phyloP scores from a whole-genome alignment of 768 basidiomycete genomes.

The Leccinum obscurum region DNA sequence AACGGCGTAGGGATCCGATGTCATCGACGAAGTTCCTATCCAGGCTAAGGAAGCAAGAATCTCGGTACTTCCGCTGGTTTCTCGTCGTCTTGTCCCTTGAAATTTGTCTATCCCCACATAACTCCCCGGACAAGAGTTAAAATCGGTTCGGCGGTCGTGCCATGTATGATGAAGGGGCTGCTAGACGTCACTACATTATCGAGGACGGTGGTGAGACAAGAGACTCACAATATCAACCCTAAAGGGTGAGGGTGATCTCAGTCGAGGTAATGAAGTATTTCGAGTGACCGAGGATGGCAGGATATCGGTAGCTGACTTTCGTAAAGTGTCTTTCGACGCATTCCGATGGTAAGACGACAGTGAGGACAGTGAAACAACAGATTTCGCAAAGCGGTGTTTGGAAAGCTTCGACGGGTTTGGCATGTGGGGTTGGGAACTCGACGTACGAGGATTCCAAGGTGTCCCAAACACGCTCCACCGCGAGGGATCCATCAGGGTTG shows the following conservation, averaged over 20 bases:
- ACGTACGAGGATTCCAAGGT: background rate
- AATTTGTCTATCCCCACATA: background rate
- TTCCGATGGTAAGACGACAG: background rate
- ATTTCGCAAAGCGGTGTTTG: conserved; percentile 8
- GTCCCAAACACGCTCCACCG: background rate
- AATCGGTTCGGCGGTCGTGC: conserved; percentile 27
- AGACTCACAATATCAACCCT: conserved; percentile 28
- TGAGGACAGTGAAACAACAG: conserved; percentile 1
- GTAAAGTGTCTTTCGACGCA: background rate
- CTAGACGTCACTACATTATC: conserved; percentile 15
- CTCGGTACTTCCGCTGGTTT: conserved; percentile 24
- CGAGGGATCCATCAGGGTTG: background rate
- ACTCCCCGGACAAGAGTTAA: conserved; percentile 5
- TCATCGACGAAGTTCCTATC: conserved; percentile 22
- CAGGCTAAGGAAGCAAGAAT: conserved; percentile 36
- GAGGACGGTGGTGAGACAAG: background rate
- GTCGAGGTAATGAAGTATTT: conserved; percentile 19
- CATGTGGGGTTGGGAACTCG: background rate
- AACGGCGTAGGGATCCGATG: background rate
- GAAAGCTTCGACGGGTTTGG: conserved; percentile 6
- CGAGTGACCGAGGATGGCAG: background rate
- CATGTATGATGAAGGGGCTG: conserved; percentile 33
- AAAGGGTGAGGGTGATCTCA: conserved; percentile 28
- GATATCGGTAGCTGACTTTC: conserved; percentile 7
- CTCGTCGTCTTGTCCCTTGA: conserved; percentile 7